Conservation (phyloP, 108 stramenopile genomes). For the Cyclotella atomus region DNA sequence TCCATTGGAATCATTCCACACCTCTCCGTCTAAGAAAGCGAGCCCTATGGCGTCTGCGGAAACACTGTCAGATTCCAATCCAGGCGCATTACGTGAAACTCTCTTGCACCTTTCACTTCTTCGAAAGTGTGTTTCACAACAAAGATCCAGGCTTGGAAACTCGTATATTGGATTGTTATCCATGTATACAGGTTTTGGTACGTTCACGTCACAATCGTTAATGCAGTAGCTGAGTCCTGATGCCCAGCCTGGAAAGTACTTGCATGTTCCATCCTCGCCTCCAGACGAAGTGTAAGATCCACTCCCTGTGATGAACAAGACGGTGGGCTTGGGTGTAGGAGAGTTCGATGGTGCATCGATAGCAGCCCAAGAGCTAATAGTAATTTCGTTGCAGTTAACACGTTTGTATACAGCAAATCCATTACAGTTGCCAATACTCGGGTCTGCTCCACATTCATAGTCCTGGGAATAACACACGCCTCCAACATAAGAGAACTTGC, state of each 20-base stretch:
- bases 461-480: conserved; percentile 24
- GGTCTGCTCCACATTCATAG: conserved; percentile 34
- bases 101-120: conserved; percentile 10
- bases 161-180: conserved; percentile 24
- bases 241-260: conserved; percentile 30
- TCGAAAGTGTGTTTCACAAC: conserved; percentile 21
- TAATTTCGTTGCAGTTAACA: conserved; percentile 12
- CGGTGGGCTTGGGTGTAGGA: neutral
- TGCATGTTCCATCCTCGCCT: conserved; percentile 11
- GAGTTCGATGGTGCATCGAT: neutral
- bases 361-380: neutral
- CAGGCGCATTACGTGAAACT: neutral
- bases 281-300: neutral
- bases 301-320: neutral
- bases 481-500: conserved; percentile 18
- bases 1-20: conserved; percentile 26
- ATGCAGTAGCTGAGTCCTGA: conserved; percentile 25
- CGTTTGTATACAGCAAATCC: conserved; percentile 29
- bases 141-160: conserved; percentile 14
- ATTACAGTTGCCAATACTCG: conserved; percentile 25
- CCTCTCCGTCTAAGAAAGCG: conserved; percentile 5
- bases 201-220: conserved; percentile 24
- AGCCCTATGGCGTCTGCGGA: neutral
- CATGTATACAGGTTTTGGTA: conserved; percentile 35
- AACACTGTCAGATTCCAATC: neutral